Base-by-base conservation (phyloP, 495 filamentous ascomycete species). In the Xeromyces bisporus region DNA sequence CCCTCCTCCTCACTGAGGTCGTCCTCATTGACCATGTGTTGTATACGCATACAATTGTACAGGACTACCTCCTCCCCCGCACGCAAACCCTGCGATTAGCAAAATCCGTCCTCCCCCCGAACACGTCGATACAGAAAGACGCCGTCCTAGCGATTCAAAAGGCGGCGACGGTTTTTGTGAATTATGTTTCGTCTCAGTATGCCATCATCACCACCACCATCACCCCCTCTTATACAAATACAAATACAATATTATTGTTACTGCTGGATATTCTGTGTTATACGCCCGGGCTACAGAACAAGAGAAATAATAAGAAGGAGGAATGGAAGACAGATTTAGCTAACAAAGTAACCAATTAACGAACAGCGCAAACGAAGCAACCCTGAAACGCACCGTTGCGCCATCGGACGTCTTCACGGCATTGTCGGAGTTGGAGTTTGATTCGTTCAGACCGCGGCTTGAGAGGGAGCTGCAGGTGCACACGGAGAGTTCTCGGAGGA, bases 101-200 rank as follows among this genome's bases (percentile, higher is more conserved):
- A 2, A 96, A 96, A 64, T 78, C 83, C 34, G 84, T 93, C n/a
- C 67, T 97, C n/a, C 89, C 89, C 0, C 71, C 86, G 4, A 93
- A 94, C 47, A 93, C 89, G 1, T 79, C 83, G 38, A 81, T 97
- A 31, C 82, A 92, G 43, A 92, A 85, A 38, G 87, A 94, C 54
- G 89, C 89, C 3, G 68, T 93, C 23, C 47, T 89, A 16, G 89
- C 91, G 0, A 73, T 97, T 50, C 80, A 78, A 38, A 94, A 96
- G 60, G 78, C 80, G 33, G 84, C 87, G 3, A 93, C 84, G 2
- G 83, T 97, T 0, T 97, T 97, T 50, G 73, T 96, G 18, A 94
- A 73, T 47, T 86, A 93, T 51, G 57, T 97, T 16, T 77, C 81
- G 25, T 70, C 75, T 37, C 67, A 76, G 86, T 96, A 75, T 33